phyloP scores from a whole-genome alignment of 495 filamentous ascomycete species.

The Talaromyces trachyspermus region DNA sequence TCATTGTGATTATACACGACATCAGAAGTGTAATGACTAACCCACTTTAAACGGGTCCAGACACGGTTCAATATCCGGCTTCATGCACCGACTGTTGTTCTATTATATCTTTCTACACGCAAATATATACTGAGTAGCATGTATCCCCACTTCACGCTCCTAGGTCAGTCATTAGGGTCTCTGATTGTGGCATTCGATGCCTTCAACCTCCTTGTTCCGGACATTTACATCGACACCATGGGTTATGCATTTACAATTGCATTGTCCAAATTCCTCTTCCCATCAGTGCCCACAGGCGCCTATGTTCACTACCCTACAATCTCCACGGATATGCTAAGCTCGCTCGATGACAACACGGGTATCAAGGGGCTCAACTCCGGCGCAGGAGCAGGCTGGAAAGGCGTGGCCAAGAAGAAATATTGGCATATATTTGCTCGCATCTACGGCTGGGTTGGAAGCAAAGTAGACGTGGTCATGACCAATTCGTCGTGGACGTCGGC shows the following conservation, averaged over 20 bases:
- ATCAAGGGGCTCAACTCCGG: conserved; percentile 77
- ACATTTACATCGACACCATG: conserved; percentile 96
- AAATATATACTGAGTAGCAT: conserved; percentile 74
- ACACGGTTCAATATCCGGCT: conserved; percentile 88
- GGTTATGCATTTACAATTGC: conserved; percentile 90
- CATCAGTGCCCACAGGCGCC: conserved; percentile 71
- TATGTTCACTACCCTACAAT: conserved; percentile 99
- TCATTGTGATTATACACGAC: too few relatives aligned
- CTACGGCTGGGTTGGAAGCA: conserved; percentile 72
- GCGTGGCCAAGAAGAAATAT: conserved; percentile 65
- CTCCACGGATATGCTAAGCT: conserved; percentile 92
- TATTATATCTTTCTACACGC: conserved; percentile 84
- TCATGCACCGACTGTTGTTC: conserved; percentile 71
- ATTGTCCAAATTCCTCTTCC: conserved; percentile 76
- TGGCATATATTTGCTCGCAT: conserved; percentile 78
- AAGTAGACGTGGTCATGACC: conserved; percentile 89
- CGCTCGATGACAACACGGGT: conserved; percentile 60
- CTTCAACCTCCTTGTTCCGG: conserved; percentile 84
- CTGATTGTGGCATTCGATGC: conserved; percentile 83
- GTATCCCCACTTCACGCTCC: conserved; percentile 89
- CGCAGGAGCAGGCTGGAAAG: conserved; percentile 59
- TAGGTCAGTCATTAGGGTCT: conserved; percentile 86
- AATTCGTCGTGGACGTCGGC: conserved; percentile 90
- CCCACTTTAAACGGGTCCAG: conserved; percentile 26
- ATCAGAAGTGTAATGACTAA: neutral